phyloP scores from a whole-genome alignment of 305 asterid genomes.

The Solanum hybrid region DNA sequence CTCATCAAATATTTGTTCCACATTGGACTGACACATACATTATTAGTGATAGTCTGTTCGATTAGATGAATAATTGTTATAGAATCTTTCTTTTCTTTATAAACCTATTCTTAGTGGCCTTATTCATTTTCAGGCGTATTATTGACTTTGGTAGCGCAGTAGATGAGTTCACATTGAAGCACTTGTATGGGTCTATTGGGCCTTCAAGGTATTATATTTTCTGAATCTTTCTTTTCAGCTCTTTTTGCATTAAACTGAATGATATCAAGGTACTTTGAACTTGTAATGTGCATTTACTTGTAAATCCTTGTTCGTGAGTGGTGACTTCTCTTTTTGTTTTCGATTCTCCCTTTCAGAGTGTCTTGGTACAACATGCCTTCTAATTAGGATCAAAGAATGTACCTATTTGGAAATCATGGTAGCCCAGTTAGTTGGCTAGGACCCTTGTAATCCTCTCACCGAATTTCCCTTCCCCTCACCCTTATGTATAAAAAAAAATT shows the following conservation, averaged over 20 bases:
- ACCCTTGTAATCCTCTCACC: neutral
- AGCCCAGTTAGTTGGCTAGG: neutral
- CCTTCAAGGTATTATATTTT: conserved; percentile 77
- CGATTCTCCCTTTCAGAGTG: neutral
- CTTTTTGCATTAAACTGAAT: neutral
- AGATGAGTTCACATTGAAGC: conserved; percentile 84
- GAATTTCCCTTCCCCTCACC: neutral
- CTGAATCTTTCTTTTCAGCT: conserved; percentile 6
- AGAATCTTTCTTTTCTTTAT: conserved; percentile 8
- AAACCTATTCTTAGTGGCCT: neutral
- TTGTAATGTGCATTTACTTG: neutral
- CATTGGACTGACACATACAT: neutral
- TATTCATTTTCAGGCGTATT: conserved; percentile 59
- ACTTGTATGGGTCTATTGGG: conserved; percentile 78
- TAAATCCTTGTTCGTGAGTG: neutral
- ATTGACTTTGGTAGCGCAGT: conserved; percentile 98
- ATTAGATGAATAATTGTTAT: neutral
- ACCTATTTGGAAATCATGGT: neutral
- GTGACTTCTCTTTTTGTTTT: neutral
- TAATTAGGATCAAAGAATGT: neutral
- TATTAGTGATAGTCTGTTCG: neutral
- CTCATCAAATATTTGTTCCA: neutral
- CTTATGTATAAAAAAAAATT: neutral
- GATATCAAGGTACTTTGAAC: neutral
- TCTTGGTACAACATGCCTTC: neutral